A percentile compares a stretch with the other conserved stretches of the same genome.
Conservation (phyloP, 2,329 filamentous ascomycete species). For the Pezicula carpinea region DNA sequence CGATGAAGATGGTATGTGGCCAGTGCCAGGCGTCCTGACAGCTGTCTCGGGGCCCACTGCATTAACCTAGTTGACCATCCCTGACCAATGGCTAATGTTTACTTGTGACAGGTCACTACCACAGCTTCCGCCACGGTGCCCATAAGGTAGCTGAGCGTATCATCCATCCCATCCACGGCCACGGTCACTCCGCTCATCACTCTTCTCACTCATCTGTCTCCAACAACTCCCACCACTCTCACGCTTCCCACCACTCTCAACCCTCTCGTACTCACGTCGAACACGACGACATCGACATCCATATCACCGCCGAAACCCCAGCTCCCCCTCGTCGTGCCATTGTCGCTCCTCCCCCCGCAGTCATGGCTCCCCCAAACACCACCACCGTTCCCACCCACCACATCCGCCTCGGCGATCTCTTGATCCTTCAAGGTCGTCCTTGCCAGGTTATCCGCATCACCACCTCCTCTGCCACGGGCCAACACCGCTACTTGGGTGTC, state of each 20-base stretch:
- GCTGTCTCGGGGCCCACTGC: not conserved
- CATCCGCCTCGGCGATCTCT: conserved; percentile 96
- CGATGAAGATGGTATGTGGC: conserved; percentile 57
- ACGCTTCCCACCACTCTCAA: no score
- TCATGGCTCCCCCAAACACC: conserved; percentile 58
- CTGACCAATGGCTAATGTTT: conserved; percentile 18
- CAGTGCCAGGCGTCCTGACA: conserved; percentile 10
- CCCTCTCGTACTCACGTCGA: no score
- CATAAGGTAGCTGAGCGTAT: conserved; percentile 62
- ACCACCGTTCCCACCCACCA: conserved; percentile 99
- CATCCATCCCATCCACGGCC: conserved; percentile 45
- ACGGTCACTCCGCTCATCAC: conserved; percentile 23
- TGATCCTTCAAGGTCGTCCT: conserved; percentile 97
- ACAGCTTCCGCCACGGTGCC: conserved; percentile 68
- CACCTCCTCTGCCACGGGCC: conserved; percentile 93
- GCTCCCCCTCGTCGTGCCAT: not conserved
- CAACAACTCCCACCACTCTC: not conserved
- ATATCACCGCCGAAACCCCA: not conserved
- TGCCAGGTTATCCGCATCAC: conserved; percentile 99
- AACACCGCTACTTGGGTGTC: conserved; percentile 99
- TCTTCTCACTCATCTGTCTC: not conserved
- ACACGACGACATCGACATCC: conserved; percentile 3
- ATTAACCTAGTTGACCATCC: no score
- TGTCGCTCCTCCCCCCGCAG: not conserved
- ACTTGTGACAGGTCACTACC: conserved; percentile 55